A percentile compares a stretch with the other conserved stretches of the same genome.
phyloP scores from a whole-genome alignment of 2,329 filamentous ascomycete genomes.

The Coniochaeta prunicola region DNA sequence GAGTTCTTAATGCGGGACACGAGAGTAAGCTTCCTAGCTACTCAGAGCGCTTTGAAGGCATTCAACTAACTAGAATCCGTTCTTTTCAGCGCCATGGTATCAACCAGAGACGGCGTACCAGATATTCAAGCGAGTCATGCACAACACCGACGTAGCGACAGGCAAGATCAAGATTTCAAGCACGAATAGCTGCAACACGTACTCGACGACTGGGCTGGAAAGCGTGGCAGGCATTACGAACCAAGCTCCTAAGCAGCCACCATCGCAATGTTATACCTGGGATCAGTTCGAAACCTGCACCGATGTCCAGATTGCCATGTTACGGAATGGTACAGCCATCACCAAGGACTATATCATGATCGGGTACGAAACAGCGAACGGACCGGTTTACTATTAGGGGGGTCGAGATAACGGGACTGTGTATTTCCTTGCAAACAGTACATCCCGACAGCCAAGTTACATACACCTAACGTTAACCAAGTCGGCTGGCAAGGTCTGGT shows the following conservation, averaged over 20 bases:
- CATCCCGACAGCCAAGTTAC: too few relatives aligned
- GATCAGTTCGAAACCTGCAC: slow-evolving; percentile 10
- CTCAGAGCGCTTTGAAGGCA: background rate
- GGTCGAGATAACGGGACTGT: too few relatives aligned
- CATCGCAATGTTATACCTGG: slow-evolving; percentile 10
- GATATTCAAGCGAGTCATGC: slow-evolving; percentile 42
- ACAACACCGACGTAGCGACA: slow-evolving; percentile 36
- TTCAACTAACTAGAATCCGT: background rate
- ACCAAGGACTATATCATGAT: slow-evolving; percentile 10
- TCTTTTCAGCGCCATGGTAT: slow-evolving; percentile 30
- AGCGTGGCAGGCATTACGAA: slow-evolving; percentile 2
- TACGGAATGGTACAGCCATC: slow-evolving; percentile 10
- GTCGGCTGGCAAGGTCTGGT: too few relatives aligned
- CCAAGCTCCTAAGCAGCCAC: background rate
- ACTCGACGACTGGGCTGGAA: slow-evolving; percentile 3
- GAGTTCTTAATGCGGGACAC: slow-evolving; percentile 49
- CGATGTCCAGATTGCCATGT: slow-evolving; percentile 1
- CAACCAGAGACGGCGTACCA: slow-evolving; percentile 37
- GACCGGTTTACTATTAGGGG: slow-evolving; percentile 3
- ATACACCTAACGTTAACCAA: too few relatives aligned
- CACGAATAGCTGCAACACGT: background rate
- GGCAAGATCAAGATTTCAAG: slow-evolving; percentile 23
- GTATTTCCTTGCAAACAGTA: too few relatives aligned
- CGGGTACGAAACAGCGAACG: slow-evolving; percentile 6
- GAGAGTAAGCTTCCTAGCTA: slow-evolving; percentile 16